Conservation (phyloP, 148 eudicot species). For the Talinum fruticosum region DNA sequence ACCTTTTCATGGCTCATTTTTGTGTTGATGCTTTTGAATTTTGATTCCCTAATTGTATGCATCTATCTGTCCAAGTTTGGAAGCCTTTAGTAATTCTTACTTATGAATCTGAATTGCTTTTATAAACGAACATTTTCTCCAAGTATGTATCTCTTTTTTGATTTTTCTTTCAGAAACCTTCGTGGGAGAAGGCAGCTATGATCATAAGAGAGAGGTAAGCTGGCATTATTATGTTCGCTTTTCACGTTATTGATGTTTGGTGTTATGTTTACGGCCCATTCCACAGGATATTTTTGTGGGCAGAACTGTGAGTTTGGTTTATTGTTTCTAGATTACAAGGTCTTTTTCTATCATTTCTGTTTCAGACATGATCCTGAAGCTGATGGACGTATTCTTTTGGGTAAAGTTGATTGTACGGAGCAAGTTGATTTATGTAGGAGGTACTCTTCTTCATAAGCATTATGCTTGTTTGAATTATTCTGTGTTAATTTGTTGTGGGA, state of each 20-base stretch:
- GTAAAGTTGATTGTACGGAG: slow-evolving; percentile 88
- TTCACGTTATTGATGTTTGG: neutral
- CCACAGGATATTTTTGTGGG: neutral
- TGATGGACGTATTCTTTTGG: slow-evolving; percentile 94
- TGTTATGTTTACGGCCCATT: neutral
- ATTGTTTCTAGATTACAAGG: neutral
- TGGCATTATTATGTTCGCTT: slow-evolving; percentile 8
- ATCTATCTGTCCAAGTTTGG: neutral
- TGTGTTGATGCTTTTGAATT: neutral
- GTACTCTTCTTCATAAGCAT: slow-evolving; percentile 31
- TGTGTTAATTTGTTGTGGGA: neutral
- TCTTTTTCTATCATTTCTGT: slow-evolving; percentile 17
- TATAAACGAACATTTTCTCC: neutral
- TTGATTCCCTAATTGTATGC: neutral
- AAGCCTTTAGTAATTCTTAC: neutral
- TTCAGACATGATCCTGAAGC: slow-evolving; percentile 80
- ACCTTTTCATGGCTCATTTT: neutral
- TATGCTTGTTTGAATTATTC: neutral
- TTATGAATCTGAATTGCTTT: neutral
- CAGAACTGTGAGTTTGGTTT: neutral
- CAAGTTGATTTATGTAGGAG: slow-evolving; percentile 82
- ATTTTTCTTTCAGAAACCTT: slow-evolving; percentile 68
- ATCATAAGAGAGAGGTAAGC: slow-evolving; percentile 73
- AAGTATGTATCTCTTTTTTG: neutral
- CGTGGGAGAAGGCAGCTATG: slow-evolving; percentile 93